A percentile compares a stretch with the other conserved stretches of the same genome.
These are phyloP conservation scores for Coemansia sp. DNA, from an alignment of 192 early-diverging fungal genomes.

Conservation along the genomic window DNA sequence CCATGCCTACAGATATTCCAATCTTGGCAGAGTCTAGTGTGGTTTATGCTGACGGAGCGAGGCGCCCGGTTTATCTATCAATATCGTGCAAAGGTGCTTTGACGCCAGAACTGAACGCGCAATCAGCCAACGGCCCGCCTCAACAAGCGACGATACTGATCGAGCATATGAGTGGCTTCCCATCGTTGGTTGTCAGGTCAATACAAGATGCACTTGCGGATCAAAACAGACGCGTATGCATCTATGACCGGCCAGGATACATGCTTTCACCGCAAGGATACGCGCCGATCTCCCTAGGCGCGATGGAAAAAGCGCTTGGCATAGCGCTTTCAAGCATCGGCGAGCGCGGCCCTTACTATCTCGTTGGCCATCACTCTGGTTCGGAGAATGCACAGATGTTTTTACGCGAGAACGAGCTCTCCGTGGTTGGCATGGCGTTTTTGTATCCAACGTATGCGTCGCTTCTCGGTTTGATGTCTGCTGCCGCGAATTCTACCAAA, in stretches of 20 bases:
- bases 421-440: constrained; percentile 35
- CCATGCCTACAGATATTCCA: neutral
- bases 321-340: constrained; percentile 12
- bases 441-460: constrained; percentile 30
- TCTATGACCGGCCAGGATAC: constrained; percentile 47
- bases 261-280: constrained; percentile 45
- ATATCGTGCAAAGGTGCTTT: constrained; percentile 25
- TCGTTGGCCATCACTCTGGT: constrained; percentile 41
- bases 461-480: constrained; percentile 18
- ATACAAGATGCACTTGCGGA: constrained; percentile 21
- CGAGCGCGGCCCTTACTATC: constrained; percentile 37
- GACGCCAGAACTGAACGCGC: neutral
- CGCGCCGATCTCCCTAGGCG: constrained; percentile 15
- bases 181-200: constrained; percentile 27
- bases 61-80: constrained; percentile 17
- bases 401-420: constrained; percentile 9
- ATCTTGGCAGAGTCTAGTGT: neutral
- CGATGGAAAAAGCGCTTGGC: constrained; percentile 22
- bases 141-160: constrained; percentile 30
- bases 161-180: constrained; percentile 38
- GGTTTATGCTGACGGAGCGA: constrained; percentile 14
- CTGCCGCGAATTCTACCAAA: neutral
- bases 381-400: constrained; percentile 38
- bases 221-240: constrained; percentile 33
- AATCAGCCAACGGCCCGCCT: constrained; percentile 2